Evolutionary conservation across 2,329 filamentous ascomycete species (phyloP).

Genomic region (Stemphylium lycopersici): DNA sequence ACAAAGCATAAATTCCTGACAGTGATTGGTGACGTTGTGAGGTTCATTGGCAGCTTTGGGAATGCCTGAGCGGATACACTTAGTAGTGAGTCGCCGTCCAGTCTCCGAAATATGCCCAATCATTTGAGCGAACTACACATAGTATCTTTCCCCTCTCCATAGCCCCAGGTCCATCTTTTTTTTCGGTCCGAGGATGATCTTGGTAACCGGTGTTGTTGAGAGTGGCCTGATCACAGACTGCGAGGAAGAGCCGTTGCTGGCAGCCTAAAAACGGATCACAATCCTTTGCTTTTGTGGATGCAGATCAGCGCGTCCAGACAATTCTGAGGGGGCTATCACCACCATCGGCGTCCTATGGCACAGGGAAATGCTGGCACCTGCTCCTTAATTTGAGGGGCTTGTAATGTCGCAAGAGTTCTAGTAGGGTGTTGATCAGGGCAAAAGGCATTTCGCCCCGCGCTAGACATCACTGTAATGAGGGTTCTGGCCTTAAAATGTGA

Average conservation of each 20-base stretch:
- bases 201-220: not conserved
- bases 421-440: not conserved
- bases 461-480: not conserved
- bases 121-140: not conserved
- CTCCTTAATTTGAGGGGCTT: not conserved
- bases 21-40: not conserved
- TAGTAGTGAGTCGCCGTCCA: not conserved
- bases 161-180: not conserved
- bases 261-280: slow-evolving; percentile 1
- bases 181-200: not conserved
- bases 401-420: not conserved
- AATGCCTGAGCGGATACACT: not conserved
- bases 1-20: not conserved
- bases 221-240: not conserved
- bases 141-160: not conserved
- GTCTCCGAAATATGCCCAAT: not conserved
- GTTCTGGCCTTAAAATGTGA: not conserved
- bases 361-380: not conserved
- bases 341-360: not conserved
- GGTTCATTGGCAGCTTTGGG: not conserved
- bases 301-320: not conserved
- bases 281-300: not conserved
- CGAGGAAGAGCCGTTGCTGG: not conserved
- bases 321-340: not conserved
- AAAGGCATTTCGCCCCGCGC: not conserved